Evolutionary conservation across 306 rosid genomes (phyloP), one percentile per base, ranked within the genome.

Genomic region (Castanospermum australe): DNA sequence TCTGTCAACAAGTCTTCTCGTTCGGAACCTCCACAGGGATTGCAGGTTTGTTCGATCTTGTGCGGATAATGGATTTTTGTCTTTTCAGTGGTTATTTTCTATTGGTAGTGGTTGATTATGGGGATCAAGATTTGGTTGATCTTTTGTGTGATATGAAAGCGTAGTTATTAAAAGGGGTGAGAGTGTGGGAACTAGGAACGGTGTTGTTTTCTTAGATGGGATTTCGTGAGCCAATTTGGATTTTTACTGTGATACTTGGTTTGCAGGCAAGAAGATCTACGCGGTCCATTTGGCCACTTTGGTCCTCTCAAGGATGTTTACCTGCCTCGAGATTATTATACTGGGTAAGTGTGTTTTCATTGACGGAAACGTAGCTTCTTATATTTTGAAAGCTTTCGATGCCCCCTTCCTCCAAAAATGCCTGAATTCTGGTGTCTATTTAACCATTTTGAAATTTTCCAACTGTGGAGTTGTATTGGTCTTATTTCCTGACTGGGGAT

Each of bases 291-390:
- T 82, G 78, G 89, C 73, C 90, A 79, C 66, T 92, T 90, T 76
- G 98, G 96, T 57, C 91, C 88, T 22, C 89, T 94, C 32, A 94
- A 92, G 90, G 97, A 94, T 51, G 56, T 92, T 48, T 94, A 94
- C 55, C 76, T 94, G 88, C 97, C 98, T 24, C 90, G 87, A 73
- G 94, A 94, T 88, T 94, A 87, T 83, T 80, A 94, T 51, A 85
- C 96, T 50, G 96, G 98, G 97, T 92, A 73, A 75, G 96, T 35
- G 25, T 67, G 59, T 65, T 32, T 73, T 13, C 12, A 24, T 22
- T 55, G 78, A 25, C 38, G 15, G 39, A 17, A 54, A 20, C 28
- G 7, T 59, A 21, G 64, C 3, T 78, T 25, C 22, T 39, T 65
- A 5, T 55, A 75, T 67, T 48, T 71, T 72, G 33, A 75, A 39